Percentiles rank a stretch among this genome's conserved stretches.
Evolutionary conservation across 2,329 filamentous ascomycete genomes (phyloP).

Genomic region (Madurella fahalii): DNA sequence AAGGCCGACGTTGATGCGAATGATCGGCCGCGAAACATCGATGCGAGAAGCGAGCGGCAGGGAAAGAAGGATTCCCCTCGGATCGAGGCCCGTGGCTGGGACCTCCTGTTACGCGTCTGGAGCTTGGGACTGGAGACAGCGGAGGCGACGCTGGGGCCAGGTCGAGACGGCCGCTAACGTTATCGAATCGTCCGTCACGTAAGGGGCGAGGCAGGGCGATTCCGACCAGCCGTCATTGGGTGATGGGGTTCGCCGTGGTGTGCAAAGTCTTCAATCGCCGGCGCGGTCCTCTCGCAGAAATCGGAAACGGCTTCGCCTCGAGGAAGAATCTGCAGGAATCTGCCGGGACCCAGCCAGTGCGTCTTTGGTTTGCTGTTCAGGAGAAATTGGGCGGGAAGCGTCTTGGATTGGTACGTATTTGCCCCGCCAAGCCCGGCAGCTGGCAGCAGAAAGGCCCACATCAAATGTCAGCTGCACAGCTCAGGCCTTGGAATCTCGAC

Average conservation of each 20-base stretch:
- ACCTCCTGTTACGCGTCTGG: conserved; percentile 6
- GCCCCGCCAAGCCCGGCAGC: too few relatives aligned
- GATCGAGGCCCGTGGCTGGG: neutral
- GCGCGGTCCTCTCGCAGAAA: neutral
- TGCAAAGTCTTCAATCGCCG: neutral
- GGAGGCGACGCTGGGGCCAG: neutral
- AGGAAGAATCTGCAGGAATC: neutral
- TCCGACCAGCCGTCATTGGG: neutral
- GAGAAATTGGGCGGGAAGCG: neutral
- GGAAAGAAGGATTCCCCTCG: conserved; percentile 13
- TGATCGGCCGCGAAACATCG: neutral
- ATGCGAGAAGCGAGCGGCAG: conserved; percentile 18
- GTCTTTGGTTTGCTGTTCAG: neutral
- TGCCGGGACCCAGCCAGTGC: neutral
- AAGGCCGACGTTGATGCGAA: neutral
- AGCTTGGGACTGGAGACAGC: neutral
- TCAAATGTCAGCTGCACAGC: too few relatives aligned
- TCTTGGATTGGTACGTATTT: too few relatives aligned
- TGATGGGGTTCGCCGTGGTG: neutral
- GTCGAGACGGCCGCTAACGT: too few relatives aligned
- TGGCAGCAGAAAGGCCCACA: too few relatives aligned
- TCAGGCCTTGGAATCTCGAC: too few relatives aligned
- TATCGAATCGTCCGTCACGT: neutral
- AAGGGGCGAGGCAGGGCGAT: too few relatives aligned
- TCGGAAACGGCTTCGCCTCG: neutral